phyloP scores from a whole-genome alignment of 2,329 filamentous ascomycete genomes.

The Hirsutella minnesotensis region DNA sequence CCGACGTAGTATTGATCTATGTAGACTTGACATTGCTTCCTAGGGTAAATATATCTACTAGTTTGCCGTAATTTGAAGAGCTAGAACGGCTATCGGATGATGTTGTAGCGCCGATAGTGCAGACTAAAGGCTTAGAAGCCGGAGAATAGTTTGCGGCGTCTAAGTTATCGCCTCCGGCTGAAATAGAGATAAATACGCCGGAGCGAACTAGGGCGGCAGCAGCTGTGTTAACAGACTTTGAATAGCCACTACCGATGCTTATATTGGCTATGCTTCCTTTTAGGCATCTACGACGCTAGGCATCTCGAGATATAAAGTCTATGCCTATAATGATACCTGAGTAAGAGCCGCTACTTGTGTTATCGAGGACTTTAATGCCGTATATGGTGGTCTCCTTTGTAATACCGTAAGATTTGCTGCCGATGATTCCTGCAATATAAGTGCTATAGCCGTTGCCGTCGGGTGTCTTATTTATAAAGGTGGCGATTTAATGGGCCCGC shows the following conservation, averaged over 20 bases:
- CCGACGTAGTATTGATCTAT: constrained; percentile 21
- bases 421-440: too few relatives aligned
- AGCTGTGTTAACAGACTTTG: constrained; percentile 24
- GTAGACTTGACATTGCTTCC: constrained; percentile 29
- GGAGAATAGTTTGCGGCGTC: constrained; percentile 7
- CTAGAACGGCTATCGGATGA: neutral
- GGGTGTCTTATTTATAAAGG: constrained; percentile 17
- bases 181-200: constrained; percentile 36
- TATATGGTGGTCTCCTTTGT: constrained; percentile 26
- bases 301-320: constrained; percentile 19
- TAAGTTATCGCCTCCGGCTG: constrained; percentile 30
- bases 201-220: constrained; percentile 26
- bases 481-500: constrained; percentile 22
- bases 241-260: constrained; percentile 26
- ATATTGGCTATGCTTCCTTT: constrained; percentile 35
- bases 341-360: constrained; percentile 20
- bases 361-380: constrained; percentile 25
- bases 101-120: constrained; percentile 5
- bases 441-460: constrained; percentile 17
- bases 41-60: constrained; percentile 30
- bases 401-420: constrained; percentile 22
- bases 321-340: constrained; percentile 24
- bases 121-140: constrained; percentile 8
- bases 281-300: constrained; percentile 16
- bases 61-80: neutral